Conservation (phyloP, 345 rosid genomes). For the Citrus unshiu region DNA sequence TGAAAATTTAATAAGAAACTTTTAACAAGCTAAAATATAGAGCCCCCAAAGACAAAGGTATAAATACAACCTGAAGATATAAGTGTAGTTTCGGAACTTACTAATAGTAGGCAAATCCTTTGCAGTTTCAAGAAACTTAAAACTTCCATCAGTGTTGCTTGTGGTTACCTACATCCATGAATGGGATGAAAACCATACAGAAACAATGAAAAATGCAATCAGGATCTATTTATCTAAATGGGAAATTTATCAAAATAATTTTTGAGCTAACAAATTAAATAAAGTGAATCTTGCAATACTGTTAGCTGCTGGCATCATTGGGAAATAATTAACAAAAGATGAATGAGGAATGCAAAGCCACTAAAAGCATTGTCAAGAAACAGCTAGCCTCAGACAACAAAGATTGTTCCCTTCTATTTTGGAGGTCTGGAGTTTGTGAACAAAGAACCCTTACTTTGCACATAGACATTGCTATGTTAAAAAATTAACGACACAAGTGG, state of each 20-base stretch:
- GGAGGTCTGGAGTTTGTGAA: neutral
- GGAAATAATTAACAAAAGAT: neutral
- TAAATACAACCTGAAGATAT: neutral
- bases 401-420: neutral
- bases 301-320: neutral
- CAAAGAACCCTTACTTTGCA: neutral
- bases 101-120: slow-evolving; percentile 84
- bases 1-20: neutral
- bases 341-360: neutral
- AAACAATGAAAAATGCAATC: neutral
- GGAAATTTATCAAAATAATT: neutral
- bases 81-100: slow-evolving; percentile 35
- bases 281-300: neutral
- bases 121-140: slow-evolving; percentile 76
- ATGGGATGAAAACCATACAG: neutral
- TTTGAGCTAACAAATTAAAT: neutral
- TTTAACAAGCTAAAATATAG: neutral
- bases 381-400: neutral
- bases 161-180: slow-evolving; percentile 44
- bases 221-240: too few species aligned
- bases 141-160: slow-evolving; percentile 39
- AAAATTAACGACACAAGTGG: neutral
- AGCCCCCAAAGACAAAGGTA: neutral
- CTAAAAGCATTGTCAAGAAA: neutral
- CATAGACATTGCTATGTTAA: neutral